Base-by-base conservation (phyloP, 108 stramenopile genomes). In the Nitzschia palea region DNA sequence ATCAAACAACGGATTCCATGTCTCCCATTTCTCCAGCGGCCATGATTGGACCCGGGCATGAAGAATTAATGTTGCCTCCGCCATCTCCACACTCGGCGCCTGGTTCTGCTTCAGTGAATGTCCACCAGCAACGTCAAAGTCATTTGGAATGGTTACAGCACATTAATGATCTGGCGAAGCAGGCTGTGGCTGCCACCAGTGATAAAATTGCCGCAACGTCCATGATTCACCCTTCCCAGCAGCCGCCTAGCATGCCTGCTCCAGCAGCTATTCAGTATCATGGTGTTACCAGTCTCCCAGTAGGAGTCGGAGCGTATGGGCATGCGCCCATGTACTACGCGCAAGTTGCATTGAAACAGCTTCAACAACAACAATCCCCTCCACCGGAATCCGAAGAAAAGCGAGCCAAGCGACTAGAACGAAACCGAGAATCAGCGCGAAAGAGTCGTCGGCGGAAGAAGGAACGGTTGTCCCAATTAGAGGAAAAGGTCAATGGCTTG, bases 371-470 rank as follows among this genome's bases (percentile, higher is more conserved):
- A 34, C 47, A 70, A n/a, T 51, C 81, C 8, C 47, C 82, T 15
- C 68, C 77, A 18, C 76, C 43, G 22, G 85, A 86, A 73, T 71
- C 75, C 22, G 84, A 83, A 69, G 94, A 95, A 59, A 90, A 88
- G 65, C 86, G 94, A 3, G 87, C 82, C 27, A 78, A 81, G 51
- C 65, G 94, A 36, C 64, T 95, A 52, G 91, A 91, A 51, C 76
- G 94, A 15, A 95, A 95, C 74, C 75, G 91, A 50, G 94, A 95
- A 76, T 84, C 82, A 23, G 94, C 94, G 14, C 80, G 94, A 14
- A 88, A 89, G 52, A 78, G 76, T 32, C 74, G 94, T 2, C 59
- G 88, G 23, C 71, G 91, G 23, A 95, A 95, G 62, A 95, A 95
- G 63, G 88, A 91, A 59, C 76, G 83, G 8, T 54, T 95, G 53